These are phyloP conservation scores for Gelatoporia subvermispora DNA, from an alignment of 768 basidiomycete genomes.

Conservation along the genomic window DNA sequence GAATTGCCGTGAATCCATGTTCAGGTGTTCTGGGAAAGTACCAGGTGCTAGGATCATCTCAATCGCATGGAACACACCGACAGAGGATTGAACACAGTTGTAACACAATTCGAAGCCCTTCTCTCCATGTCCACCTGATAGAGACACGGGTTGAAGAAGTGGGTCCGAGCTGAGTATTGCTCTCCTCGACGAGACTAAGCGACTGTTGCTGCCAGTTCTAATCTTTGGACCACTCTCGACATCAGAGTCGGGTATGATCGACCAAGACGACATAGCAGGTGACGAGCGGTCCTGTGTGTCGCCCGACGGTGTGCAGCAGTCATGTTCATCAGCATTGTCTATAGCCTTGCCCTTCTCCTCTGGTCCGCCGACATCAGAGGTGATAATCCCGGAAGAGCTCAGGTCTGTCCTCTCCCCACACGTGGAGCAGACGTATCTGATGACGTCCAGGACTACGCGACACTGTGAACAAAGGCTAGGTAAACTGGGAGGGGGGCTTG, in stretches of 20 bases:
- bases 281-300: too few species aligned
- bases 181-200: neutral
- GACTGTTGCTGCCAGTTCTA: too few species aligned
- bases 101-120: constrained; percentile 82
- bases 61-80: constrained; percentile 75
- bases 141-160: constrained; percentile 1
- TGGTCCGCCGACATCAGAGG: constrained; percentile 13
- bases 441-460: constrained; percentile 62
- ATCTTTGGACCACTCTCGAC: neutral
- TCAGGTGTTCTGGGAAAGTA: constrained; percentile 42
- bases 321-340: constrained; percentile 31
- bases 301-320: constrained; percentile 15
- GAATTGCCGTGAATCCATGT: constrained; percentile 47
- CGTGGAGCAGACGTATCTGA: constrained; percentile 85
- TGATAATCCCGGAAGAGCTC: constrained; percentile 33
- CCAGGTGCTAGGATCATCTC: constrained; percentile 49
- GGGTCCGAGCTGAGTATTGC: neutral
- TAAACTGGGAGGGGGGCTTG: too few species aligned
- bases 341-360: constrained; percentile 42
- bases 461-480: constrained; percentile 69
- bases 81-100: constrained; percentile 68
- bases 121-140: constrained; percentile 3
- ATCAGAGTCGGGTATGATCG: neutral
- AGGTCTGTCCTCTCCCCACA: constrained; percentile 81
- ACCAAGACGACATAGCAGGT: constrained; percentile 1